Evolutionary conservation across 1,284 basidiomycete genomes (phyloP), one percentile per base, ranked within the genome.

Genomic region (Sporisorium exsertum): DNA sequence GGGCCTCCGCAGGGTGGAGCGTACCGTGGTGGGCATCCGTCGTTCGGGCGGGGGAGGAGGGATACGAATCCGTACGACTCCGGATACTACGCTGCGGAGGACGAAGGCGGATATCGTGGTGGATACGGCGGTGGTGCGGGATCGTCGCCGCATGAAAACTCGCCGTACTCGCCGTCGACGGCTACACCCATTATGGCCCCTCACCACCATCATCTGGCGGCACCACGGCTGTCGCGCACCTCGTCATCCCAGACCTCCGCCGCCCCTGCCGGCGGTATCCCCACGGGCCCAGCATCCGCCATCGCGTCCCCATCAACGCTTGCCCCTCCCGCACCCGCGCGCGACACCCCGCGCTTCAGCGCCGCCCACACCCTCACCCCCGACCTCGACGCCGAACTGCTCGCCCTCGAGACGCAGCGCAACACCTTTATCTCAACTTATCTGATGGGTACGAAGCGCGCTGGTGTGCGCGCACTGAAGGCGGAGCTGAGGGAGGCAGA

Each of bases 321-420:
- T 29, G 42, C 32, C 12, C 32, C 52, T 0, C 35, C 37, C 51
- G 8, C 51, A 18, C 49, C 22, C 22, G 15, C 51, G 10, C 49
- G 18, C 18, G 15, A 45, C 22, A 37, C 45, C 0, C 20, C 56
- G 0, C 71, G 51, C 32, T 73, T 73, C 33, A 62, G 62, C 26
- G 32, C 55, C 0, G 72, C 62, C 1, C 43, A 49, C 50, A 54
- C 43, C 22, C 63, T 74, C 37, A 58, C 58, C 15, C 72, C 67
- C 0, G 72, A 75, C 0, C 64, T 70, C 33, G 72, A 75, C 35
- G 60, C 56, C 27, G 72, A 75, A 24, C 52, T 75, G 27, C 59
- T 49, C 3, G 35, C 63, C 5, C 32, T 75, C 29, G 67, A 75
- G 45, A 24, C 51, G 0, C 35, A 33, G 16, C 59, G 72, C 18